Base-by-base conservation (phyloP, 306 rosid species). In the Dicorynia guianensis region DNA sequence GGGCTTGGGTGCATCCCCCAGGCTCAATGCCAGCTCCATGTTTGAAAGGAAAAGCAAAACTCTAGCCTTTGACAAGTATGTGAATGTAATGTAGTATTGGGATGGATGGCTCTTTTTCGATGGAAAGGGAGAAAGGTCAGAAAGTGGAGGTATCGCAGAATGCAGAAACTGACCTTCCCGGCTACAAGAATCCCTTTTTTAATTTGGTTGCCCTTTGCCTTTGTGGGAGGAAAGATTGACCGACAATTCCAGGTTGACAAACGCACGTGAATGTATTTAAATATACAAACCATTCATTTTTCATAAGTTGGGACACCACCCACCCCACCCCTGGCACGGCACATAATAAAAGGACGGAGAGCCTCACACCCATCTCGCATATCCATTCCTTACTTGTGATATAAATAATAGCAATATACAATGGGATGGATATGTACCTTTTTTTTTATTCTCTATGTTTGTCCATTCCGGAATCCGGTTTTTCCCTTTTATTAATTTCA, bases 21-120 rank as follows among this genome's bases (percentile, higher is more conserved):
- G 79, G 79, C 97, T 92, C 74, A 96, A 72, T 66, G 85, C 98
- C 4, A 96, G 76, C 87, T 95, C 98, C 98, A 95, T 90, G 9
- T 72, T 15, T 56, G 42, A 42, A 19, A 25, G 1, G 30, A 25
- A 25, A 48, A 30, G 15, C 17, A 8, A 18, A 0, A 55, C 15
- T 25, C 30, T 25, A 25, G 30, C 30, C 30, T 11, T 42, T 8
- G 55, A 15, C 25, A 1, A 30, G 42, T 20, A 64, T 44, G 12
- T 34, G 15, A 57, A 19, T 8, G 59, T 25, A 8, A 15, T 10
- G 66, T 12, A 76, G 66, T 12, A 76, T 6, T 6, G 9, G 5
- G 5, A 12, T 12, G 15, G 30, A 25, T 1, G 1, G 30, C 30
- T 25, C 30, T 25, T 25, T 25, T 25, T 2, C 30, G 30, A 25